Evolutionary conservation across 805 yeast genomes (phyloP).

Genomic region (Candida germanica): DNA sequence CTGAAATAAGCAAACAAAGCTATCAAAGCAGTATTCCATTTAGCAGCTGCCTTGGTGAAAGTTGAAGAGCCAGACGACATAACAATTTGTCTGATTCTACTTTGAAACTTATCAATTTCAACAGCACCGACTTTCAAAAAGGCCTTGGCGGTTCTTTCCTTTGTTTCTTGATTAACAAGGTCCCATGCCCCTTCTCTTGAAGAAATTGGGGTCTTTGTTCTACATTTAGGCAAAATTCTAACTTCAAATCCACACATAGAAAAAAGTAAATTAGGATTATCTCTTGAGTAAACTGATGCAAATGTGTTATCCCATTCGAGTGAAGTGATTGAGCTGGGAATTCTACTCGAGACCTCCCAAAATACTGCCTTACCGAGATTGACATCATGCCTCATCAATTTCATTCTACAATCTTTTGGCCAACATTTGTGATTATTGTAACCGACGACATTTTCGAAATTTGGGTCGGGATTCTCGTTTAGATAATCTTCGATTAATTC

Average conservation of each 20-base stretch:
- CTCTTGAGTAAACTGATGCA: conserved; percentile 86
- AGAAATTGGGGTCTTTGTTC: conserved; percentile 53
- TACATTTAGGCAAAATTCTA: conserved; percentile 71
- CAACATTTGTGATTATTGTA: conserved; percentile 89
- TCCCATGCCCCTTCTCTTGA: conserved; percentile 91
- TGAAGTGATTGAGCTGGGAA: conserved; percentile 72
- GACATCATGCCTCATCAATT: conserved; percentile 85
- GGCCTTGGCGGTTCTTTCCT: conserved; percentile 87
- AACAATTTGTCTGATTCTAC: conserved; percentile 80
- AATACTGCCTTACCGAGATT: conserved; percentile 87
- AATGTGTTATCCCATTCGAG: conserved; percentile 77
- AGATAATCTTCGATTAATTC: conserved; percentile 74
- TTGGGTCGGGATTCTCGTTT: conserved; percentile 88
- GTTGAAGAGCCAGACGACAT: conserved; percentile 97
- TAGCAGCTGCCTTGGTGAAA: conserved; percentile 87
- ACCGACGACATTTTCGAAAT: conserved; percentile 80
- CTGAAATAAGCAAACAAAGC: conserved; percentile 86
- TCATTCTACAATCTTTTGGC: conserved; percentile 93
- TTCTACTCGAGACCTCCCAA: conserved; percentile 81
- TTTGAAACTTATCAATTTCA: conserved; percentile 76
- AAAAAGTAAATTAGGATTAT: conserved; percentile 84
- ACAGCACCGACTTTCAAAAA: conserved; percentile 77
- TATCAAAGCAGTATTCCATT: conserved; percentile 92
- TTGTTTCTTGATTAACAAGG: conserved; percentile 62
- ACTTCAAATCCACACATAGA: conserved; percentile 96